Base-by-base conservation (phyloP, 345 rosid genomes). In the Melastoma malabathricum region DNA sequence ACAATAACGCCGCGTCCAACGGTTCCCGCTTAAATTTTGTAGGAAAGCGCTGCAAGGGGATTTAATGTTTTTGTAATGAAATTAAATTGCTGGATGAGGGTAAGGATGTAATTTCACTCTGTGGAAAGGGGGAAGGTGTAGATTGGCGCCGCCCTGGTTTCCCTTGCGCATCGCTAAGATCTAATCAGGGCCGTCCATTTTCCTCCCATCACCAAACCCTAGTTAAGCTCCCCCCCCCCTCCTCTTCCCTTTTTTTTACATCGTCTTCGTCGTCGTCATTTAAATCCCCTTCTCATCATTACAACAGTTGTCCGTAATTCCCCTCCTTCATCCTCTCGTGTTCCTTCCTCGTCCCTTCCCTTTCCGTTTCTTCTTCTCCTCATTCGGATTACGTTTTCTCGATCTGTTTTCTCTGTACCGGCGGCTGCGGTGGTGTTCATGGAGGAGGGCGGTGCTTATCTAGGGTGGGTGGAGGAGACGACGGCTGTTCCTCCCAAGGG, bases 401-500 rank as follows among this genome's bases (percentile, higher is more conserved):
- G 10, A 15, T 52, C 31, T n/a, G 25, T 39, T 43, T 55, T 12
- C 41, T 43, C 47, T 25, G 58, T 29, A 47, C 14, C 17, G n/a
- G 18, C 15, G 49, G 18, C 51, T 14, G 60, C n/a, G 53, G 51
- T 48, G 58, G 46, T 15, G 18, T 53, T 14, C 45, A 6, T 48
- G 47, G 8, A 19, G 45, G 60, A 38, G 51, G 19, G 15, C 52
- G 59, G 59, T 77, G 66, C 47, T 70, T 87, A 87, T 66, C 74
- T 66, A 18, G 68, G 82, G 38, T 87, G 96, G 96, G 82, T 68
- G 49, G 87, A 83, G 87, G 75, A 66, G 61, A 12, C 41, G 41
- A 2, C 41, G 41, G 62, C 58, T 43, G 77, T 68, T 52, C 71
- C 67, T 45, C 66, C 48, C 72, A 67, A 68, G n/a, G 72, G 55